phyloP scores from a whole-genome alignment of 2,329 filamentous ascomycete genomes.

The Claviceps humidiphila region DNA sequence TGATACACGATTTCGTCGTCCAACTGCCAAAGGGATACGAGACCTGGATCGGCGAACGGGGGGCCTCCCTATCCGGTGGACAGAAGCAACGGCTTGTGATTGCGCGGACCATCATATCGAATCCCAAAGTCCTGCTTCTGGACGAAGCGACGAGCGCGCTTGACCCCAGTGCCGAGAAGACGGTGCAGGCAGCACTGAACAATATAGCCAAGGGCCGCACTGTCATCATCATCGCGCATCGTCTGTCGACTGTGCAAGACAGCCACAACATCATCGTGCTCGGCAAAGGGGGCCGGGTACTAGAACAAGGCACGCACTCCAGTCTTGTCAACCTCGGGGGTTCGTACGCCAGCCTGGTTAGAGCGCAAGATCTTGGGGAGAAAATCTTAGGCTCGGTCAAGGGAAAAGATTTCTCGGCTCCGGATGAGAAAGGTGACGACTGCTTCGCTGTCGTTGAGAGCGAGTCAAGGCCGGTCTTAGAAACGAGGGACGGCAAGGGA shows the following conservation, averaged over 20 bases:
- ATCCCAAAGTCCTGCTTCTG: slow-evolving; percentile 49
- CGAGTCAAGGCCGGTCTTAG: neutral
- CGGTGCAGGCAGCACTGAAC: slow-evolving; percentile 44
- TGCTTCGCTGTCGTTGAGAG: neutral
- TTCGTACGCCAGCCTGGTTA: slow-evolving; percentile 39
- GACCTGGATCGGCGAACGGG: slow-evolving; percentile 50
- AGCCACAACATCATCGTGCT: slow-evolving; percentile 56
- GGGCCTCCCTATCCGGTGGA: slow-evolving; percentile 52
- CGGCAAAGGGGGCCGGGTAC: slow-evolving; percentile 37
- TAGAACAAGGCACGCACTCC: slow-evolving; percentile 51
- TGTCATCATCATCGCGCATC: slow-evolving; percentile 52
- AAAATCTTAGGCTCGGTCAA: neutral
- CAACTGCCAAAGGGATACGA: slow-evolving; percentile 42
- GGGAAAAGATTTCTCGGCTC: slow-evolving; percentile 3
- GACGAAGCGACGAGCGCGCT: slow-evolving; percentile 56
- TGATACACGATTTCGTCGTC: slow-evolving; percentile 39
- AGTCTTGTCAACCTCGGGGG: slow-evolving; percentile 35
- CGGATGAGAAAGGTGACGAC: slow-evolving; percentile 6
- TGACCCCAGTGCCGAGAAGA: slow-evolving; percentile 30
- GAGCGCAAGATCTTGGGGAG: slow-evolving; percentile 25
- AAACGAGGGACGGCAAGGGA: neutral
- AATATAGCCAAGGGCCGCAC: slow-evolving; percentile 43
- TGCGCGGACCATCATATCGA: slow-evolving; percentile 50
- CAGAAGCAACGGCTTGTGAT: slow-evolving; percentile 56
- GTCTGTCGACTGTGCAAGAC: slow-evolving; percentile 43